Evolutionary conservation across 768 basidiomycete genomes (phyloP).

Genomic region (Hygrocybe punicea): DNA sequence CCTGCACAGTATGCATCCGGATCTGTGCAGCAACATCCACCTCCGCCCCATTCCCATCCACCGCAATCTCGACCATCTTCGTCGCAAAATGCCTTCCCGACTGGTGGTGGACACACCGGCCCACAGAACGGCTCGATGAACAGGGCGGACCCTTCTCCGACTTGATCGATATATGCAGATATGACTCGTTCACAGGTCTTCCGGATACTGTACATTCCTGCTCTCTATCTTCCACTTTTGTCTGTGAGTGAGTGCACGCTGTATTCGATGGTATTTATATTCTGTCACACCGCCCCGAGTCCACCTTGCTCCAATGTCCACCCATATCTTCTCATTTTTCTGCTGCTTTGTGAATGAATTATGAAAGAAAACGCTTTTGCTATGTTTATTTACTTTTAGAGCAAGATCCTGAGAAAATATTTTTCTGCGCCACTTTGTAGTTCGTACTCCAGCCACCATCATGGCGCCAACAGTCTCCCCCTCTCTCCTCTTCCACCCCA

Average conservation of each 20-base stretch:
- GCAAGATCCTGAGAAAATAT: too few species aligned
- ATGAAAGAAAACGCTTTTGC: too few species aligned
- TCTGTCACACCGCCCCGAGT: neutral
- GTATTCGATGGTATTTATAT: conserved; percentile 7
- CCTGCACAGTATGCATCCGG: conserved; percentile 45
- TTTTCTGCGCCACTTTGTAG: too few species aligned
- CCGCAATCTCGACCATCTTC: conserved; percentile 56
- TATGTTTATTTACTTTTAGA: too few species aligned
- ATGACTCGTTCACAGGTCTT: neutral
- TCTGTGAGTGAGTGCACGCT: neutral
- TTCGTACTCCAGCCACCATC: conserved; percentile 11
- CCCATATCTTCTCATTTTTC: neutral
- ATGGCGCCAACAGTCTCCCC: conserved; percentile 47
- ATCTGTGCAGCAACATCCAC: conserved; percentile 40
- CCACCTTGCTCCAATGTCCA: neutral
- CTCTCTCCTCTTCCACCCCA: conserved; percentile 63
- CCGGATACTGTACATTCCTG: neutral
- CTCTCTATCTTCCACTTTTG: neutral
- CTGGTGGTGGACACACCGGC: conserved; percentile 35
- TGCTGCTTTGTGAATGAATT: too few species aligned
- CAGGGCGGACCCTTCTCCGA: conserved; percentile 44
- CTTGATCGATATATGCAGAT: conserved; percentile 24
- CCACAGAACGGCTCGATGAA: conserved; percentile 43
- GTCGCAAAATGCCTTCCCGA: conserved; percentile 55
- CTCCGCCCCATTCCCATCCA: conserved; percentile 33